Evolutionary conservation across 2,329 filamentous ascomycete genomes (phyloP), one percentile per base, ranked within the genome.

Genomic region (Claviceps pazoutovae): DNA sequence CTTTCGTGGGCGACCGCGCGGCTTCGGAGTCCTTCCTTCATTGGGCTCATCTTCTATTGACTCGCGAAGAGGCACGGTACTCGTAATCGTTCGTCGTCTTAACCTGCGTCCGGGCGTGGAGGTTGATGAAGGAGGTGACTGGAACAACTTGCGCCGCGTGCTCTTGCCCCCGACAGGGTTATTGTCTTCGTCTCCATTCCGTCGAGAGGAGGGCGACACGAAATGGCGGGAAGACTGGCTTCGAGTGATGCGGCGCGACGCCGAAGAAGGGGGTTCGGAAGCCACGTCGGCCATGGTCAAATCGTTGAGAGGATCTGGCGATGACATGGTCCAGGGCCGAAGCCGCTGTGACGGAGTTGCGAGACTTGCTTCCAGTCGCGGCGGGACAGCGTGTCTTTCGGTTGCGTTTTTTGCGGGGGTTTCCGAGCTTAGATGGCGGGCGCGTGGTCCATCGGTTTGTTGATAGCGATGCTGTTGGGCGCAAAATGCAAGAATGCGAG

Each of bases 51-150:
- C 60, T 52, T 67, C 66, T 34, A 62, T 60, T 1, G 64, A 57
- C 17, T 74, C 71, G 51, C 70, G 74, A 51, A 81, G 62, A 5
- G 77, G 78, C 3, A 81, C 68, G 1, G 68, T 73, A 0, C 72
- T 76, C 0, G 75, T 78, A 1, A 71, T 74, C 4, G 68, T 67
- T 41, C 64, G 62, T 41, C 66, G 63, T 52, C 64, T 65, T 16
- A 34, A 6, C 30, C 65, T 66, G 48, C 66, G 67, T 44, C 61
- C 57, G 45, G 62, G 59, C 14, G 49, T 45, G 16, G 46, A 19
- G 7, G 66, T 66, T 9, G 64, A 65, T 6, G 72, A 68, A 4
- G 72, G 72, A 5, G 71, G 64, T 30, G 65, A 68, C 51, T 69
- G 66, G 58, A 76, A 75, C 16, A 75, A 62, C 53, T 64, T 68